Conservation (phyloP, 1,284 basidiomycete species). For the Fomitopsis palustris region DNA sequence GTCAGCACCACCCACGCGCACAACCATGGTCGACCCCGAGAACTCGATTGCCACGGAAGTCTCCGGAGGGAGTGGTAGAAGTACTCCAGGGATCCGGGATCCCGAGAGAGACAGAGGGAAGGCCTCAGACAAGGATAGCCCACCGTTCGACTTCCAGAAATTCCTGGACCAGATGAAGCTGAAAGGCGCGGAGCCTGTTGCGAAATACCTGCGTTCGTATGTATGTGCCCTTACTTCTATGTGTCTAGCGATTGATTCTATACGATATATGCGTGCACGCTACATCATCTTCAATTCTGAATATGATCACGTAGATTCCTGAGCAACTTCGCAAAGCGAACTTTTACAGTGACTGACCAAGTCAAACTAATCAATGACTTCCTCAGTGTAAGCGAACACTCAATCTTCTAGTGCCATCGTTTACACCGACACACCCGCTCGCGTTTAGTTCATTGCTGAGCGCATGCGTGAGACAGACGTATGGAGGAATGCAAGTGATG, state of each 20-base stretch:
- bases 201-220: constrained; percentile 88
- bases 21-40: neutral
- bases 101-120: constrained; percentile 12
- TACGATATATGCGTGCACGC: constrained; percentile 1
- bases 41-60: neutral
- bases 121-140: constrained; percentile 24
- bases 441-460: constrained; percentile 73
- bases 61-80: constrained; percentile 18
- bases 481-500: constrained; percentile 74
- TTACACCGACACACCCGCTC: neutral
- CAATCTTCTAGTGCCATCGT: neutral
- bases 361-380: constrained; percentile 94
- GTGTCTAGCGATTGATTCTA: constrained; percentile 4
- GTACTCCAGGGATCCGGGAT: constrained; percentile 14
- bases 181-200: constrained; percentile 83
- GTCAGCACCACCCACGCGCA: constrained; percentile 15
- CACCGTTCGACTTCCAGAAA: constrained; percentile 78
- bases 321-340: constrained; percentile 87
- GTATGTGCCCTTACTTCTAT: constrained; percentile 25
- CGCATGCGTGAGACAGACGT: constrained; percentile 86
- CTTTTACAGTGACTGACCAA: constrained; percentile 87
- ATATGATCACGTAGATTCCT: constrained; percentile 60
- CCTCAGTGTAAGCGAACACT: constrained; percentile 56
- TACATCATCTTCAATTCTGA: neutral
- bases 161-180: constrained; percentile 91